Percentiles rank a stretch among this genome's conserved stretches.
These are phyloP conservation scores for Pythium guiyangense DNA, from an alignment of 352 stramenopile genomes.

Conservation along the genomic window DNA sequence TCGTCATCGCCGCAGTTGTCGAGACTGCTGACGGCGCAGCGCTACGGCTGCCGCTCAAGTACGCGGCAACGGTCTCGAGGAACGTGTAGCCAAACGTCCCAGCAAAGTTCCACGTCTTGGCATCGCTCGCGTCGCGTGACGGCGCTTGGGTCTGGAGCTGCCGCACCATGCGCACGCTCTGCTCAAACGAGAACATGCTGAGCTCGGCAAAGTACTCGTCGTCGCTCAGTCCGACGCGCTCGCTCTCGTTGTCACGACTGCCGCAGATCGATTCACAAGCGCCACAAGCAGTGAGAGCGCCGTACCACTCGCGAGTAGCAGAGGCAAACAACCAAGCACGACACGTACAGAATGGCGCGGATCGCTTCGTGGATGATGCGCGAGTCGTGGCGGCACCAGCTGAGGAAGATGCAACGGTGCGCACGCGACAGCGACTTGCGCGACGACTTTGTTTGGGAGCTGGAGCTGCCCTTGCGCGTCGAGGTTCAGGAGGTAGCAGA, in stretches of 20 bases:
- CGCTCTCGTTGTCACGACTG: conserved; percentile 21
- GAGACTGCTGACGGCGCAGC: not conserved
- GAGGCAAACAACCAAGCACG: not conserved
- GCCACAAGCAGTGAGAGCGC: not conserved
- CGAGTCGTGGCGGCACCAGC: conserved; percentile 65
- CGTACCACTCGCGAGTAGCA: not conserved
- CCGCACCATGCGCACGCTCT: conserved; percentile 51
- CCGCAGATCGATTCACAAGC: not conserved
- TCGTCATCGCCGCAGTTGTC: not conserved
- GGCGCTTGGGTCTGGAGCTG: conserved; percentile 26
- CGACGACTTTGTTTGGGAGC: conserved; percentile 44
- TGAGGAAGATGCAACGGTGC: conserved; percentile 67
- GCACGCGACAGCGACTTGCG: conserved; percentile 65
- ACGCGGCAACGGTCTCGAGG: conserved; percentile 32
- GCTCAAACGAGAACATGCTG: conserved; percentile 58
- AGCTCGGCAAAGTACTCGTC: conserved; percentile 30
- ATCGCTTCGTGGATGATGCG: conserved; percentile 64
- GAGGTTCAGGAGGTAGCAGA: conserved; percentile 74
- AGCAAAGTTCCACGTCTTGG: conserved; percentile 24
- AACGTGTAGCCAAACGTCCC: conserved; percentile 71
- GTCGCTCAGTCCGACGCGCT: conserved; percentile 14
- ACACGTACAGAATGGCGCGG: conserved; percentile 48
- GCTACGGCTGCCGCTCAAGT: conserved; percentile 4
- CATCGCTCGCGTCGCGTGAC: conserved; percentile 2
- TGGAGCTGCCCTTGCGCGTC: conserved; percentile 51